phyloP scores from a whole-genome alignment of 2,329 filamentous ascomycete species.

The Ophiocordyceps robertsii region DNA sequence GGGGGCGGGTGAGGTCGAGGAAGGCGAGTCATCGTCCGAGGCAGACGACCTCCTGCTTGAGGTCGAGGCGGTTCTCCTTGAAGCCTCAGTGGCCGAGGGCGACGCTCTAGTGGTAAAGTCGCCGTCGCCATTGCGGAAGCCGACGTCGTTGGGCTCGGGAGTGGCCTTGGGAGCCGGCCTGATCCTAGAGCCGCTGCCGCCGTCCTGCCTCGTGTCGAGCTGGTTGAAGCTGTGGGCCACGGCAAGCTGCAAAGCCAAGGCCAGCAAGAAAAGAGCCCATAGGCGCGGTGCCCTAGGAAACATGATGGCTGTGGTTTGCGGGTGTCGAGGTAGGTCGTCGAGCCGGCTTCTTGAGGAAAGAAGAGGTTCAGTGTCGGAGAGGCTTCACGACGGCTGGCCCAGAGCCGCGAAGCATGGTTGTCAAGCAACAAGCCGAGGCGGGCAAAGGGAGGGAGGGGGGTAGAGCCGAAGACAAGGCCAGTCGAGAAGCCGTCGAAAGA shows the following conservation, averaged over 20 bases:
- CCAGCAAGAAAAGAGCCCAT: constrained; percentile 25
- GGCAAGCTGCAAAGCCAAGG: constrained; percentile 23
- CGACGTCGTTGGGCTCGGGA: not conserved
- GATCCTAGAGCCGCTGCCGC: not conserved
- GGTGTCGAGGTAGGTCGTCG: not conserved
- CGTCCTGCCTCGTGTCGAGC: constrained; percentile 16
- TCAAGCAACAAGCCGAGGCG: not conserved
- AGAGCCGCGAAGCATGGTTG: constrained; percentile 8
- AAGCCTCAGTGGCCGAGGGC: not conserved
- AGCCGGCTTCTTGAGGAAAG: not conserved
- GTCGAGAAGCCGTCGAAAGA: not conserved
- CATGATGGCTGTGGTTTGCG: constrained; percentile 15
- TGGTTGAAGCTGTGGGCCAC: constrained; percentile 17
- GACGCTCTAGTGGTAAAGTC: not conserved
- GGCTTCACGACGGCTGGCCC: constrained; percentile 6
- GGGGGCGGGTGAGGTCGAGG: constrained; percentile 1
- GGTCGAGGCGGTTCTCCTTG: not conserved
- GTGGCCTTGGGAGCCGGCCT: not conserved
- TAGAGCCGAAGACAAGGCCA: not conserved
- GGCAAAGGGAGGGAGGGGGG: not conserved
- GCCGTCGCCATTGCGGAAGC: not conserved
- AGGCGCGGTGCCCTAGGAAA: constrained; percentile 16
- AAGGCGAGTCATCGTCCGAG: not conserved
- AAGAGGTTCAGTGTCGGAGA: constrained; percentile 6
- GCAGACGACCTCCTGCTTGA: not conserved